Base-by-base conservation (phyloP, 2,329 filamentous ascomycete genomes). In the Fusarium sp. region DNA sequence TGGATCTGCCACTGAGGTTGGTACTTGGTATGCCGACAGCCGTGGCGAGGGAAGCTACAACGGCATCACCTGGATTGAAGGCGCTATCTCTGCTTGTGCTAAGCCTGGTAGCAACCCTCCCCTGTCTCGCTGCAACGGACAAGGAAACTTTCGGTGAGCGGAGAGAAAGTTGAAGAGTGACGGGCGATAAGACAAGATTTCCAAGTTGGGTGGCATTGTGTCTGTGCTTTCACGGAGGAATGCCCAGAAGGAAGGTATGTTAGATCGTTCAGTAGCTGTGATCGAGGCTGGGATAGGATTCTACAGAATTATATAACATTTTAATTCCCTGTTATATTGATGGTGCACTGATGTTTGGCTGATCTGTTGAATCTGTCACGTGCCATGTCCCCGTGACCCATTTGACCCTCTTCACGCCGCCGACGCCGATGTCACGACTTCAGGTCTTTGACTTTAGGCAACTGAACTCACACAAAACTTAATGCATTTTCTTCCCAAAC, bases 141-240 rank as follows among this genome's bases (percentile, higher is more conserved):
- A 50, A 23, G 30, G 30, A 9, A 50, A 50, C 47, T 50, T 50
- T 8, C 15, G 30, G 33, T 33, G 2, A 19, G 21, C 2, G 9
- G 6, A 15, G 18, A 6, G 18, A 19, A 15, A 7, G 12, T 30
- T 2, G 2, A 11, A 10, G 4, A 3, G 12, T 30, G 12, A 30
- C 2, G 9, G 9, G 18, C 3, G 3, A 19, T 44, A 9, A 5
- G 38, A 13, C 1, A 9, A n/a, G 38, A 40, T 21, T 15, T 40
- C 19, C 38, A 12, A 9, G 33, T 35, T 35, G 16, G 33, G 33
- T 16, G 5, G 7, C 15, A 35, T 16, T 42, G 12, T 23, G 9
- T 19, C 11, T 19, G 16, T 19, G 7, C 12, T 15, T 6, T 13
- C 19, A 3, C 0, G 0, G 12, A 6, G 18, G 18, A 13, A 46